phyloP scores from a whole-genome alignment of 306 rosid genomes.

The Macrotyloma uniflorum region DNA sequence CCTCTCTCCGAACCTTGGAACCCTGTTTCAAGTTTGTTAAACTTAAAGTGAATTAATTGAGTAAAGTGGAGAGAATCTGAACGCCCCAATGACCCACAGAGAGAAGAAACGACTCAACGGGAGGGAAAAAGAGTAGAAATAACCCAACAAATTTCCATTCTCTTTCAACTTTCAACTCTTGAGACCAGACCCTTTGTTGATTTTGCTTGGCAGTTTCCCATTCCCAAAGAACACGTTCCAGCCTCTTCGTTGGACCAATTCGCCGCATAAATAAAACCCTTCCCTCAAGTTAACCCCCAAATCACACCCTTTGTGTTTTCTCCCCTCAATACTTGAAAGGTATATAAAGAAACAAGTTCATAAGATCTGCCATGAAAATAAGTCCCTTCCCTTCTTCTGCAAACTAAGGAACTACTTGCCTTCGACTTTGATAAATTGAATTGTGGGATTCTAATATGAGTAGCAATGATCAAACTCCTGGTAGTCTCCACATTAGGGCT shows the following conservation, averaged over 20 bases:
- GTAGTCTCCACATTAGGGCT: slow-evolving; percentile 46
- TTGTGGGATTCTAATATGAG: slow-evolving; percentile 55
- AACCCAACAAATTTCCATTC: slow-evolving; percentile 31
- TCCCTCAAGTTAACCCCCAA: slow-evolving; percentile 30
- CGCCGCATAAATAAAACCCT: slow-evolving; percentile 39
- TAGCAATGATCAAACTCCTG: slow-evolving; percentile 49
- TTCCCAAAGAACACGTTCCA: slow-evolving; percentile 23
- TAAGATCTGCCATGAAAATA: slow-evolving; percentile 38
- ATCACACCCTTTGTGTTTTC: not conserved
- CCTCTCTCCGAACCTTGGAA: too few species aligned
- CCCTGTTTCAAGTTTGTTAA: not conserved
- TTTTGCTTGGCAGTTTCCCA: not conserved
- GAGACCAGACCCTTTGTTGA: not conserved
- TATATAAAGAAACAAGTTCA: slow-evolving; percentile 28
- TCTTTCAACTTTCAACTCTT: slow-evolving; percentile 36
- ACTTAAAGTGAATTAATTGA: not conserved
- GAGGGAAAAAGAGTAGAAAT: not conserved
- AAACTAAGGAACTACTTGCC: not conserved
- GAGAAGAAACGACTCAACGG: slow-evolving; percentile 4
- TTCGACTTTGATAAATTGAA: slow-evolving; percentile 25
- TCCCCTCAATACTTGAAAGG: not conserved
- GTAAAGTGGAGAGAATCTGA: not conserved
- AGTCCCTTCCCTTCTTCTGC: slow-evolving; percentile 16
- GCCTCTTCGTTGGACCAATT: slow-evolving; percentile 26
- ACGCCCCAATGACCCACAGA: not conserved